These are phyloP conservation scores for Vanilla planifolia DNA, from an alignment of 106 monocot species.

Conservation along the genomic window DNA sequence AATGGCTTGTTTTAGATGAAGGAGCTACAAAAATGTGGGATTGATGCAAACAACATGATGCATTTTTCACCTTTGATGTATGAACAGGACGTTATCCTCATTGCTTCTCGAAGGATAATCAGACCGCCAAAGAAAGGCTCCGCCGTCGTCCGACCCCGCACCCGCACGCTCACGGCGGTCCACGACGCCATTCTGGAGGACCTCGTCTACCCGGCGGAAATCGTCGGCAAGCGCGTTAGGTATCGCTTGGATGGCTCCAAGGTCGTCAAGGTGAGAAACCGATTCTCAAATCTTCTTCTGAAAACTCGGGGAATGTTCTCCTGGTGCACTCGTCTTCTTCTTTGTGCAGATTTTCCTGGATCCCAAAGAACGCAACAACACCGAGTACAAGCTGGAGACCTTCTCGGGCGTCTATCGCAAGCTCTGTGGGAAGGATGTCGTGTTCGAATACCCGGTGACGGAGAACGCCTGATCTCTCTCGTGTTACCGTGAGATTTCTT, in stretches of 20 bases:
- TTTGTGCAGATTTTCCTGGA: constrained; percentile 30
- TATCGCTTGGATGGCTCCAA: constrained; percentile 49
- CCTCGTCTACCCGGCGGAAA: constrained; percentile 58
- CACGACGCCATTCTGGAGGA: constrained; percentile 62
- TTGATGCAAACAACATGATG: too few relatives aligned
- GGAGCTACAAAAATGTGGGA: too few relatives aligned
- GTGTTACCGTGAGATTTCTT: too few relatives aligned
- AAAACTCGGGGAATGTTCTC: too few relatives aligned
- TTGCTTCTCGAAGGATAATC: constrained; percentile 41
- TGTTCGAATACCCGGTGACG: constrained; percentile 57
- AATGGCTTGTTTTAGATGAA: too few relatives aligned
- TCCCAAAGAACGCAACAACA: constrained; percentile 68
- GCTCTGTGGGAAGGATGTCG: constrained; percentile 63
- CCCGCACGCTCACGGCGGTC: constrained; percentile 53
- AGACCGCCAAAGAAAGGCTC: constrained; percentile 75
- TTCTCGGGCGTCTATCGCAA: constrained; percentile 60
- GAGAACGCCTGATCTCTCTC: constrained; percentile 20
- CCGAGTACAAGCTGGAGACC: constrained; percentile 55
- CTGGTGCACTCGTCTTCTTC: too few relatives aligned
- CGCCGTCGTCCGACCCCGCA: constrained; percentile 45
- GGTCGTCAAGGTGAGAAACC: constrained; percentile 15
- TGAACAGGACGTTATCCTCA: constrained; percentile 43
- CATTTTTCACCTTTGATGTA: not conserved
- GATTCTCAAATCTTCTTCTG: not conserved
- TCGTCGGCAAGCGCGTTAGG: constrained; percentile 56